Evolutionary conservation across 768 basidiomycete genomes (phyloP).

Genomic region (Calocybe indica): DNA sequence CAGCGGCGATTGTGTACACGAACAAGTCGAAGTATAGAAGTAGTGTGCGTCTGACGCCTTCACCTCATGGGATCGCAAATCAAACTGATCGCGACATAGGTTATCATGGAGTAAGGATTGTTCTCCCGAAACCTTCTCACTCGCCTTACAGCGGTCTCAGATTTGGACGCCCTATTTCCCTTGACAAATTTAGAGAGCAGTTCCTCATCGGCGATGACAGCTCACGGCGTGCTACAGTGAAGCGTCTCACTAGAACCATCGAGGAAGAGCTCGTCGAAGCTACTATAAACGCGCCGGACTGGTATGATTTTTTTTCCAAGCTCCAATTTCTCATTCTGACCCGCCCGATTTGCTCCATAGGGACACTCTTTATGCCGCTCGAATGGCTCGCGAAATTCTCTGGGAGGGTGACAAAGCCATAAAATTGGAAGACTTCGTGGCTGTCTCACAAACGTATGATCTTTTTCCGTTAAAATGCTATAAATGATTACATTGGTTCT

Average conservation of each 20-base stretch:
- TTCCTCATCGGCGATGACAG: conserved; percentile 70
- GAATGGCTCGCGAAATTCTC: conserved; percentile 91
- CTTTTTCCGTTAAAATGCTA: conserved; percentile 1
- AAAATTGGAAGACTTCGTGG: conserved; percentile 74
- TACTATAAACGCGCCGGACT: conserved; percentile 91
- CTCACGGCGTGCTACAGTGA: conserved; percentile 73
- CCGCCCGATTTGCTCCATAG: conserved; percentile 29
- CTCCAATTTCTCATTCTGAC: background rate
- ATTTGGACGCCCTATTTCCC: conserved; percentile 75
- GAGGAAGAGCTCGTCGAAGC: conserved; percentile 64
- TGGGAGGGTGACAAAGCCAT: conserved; percentile 82
- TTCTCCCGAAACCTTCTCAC: conserved; percentile 5
- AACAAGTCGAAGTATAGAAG: conserved; percentile 96
- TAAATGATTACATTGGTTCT: conserved; percentile 8
- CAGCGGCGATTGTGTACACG: conserved; percentile 88
- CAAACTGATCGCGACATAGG: conserved; percentile 29
- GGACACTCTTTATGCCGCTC: conserved; percentile 86
- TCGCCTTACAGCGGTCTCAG: conserved; percentile 31
- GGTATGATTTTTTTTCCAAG: conserved; percentile 44
- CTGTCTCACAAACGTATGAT: conserved; percentile 85
- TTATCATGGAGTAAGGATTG: conserved; percentile 61
- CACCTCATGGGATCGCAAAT: conserved; percentile 5
- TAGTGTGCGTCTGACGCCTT: conserved; percentile 50
- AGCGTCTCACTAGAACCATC: conserved; percentile 73
- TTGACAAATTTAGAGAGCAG: conserved; percentile 69